Evolutionary conservation across 495 filamentous ascomycete species (phyloP).

Genomic region (Penicillium lagena): DNA sequence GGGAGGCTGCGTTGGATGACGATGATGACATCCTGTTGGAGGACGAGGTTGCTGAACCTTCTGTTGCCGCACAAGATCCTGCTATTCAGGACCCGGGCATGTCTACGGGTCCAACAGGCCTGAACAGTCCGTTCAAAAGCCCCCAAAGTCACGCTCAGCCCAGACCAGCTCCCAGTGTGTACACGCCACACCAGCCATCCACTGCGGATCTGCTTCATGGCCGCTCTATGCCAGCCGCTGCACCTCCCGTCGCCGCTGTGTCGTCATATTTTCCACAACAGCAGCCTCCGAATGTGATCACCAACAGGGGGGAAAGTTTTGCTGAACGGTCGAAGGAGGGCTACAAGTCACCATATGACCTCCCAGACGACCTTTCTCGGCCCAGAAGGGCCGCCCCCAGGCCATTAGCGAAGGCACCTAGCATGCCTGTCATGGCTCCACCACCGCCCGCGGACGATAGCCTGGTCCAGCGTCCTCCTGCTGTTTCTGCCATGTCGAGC

Average conservation of each 20-base stretch:
- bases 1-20: slow-evolving; percentile 78
- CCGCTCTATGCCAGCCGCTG: slow-evolving; percentile 16
- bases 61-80: slow-evolving; percentile 8
- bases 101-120: slow-evolving; percentile 1
- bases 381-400: slow-evolving; percentile 50
- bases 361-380: slow-evolving; percentile 79
- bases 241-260: slow-evolving; percentile 23
- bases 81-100: no score
- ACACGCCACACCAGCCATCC: slow-evolving; percentile 41
- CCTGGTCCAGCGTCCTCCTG: slow-evolving; percentile 28
- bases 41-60: slow-evolving; percentile 38
- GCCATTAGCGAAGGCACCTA: no score
- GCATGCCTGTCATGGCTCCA: slow-evolving; percentile 19
- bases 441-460: slow-evolving; percentile 55
- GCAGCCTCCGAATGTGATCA: slow-evolving; percentile 21
- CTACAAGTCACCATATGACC: slow-evolving; percentile 89
- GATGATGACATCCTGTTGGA: slow-evolving; percentile 73
- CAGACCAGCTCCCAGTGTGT: slow-evolving; percentile 15
- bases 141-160: slow-evolving; percentile 16
- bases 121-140: slow-evolving; percentile 30
- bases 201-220: slow-evolving; percentile 32
- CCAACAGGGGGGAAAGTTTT: slow-evolving; percentile 63
- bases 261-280: slow-evolving; percentile 37
- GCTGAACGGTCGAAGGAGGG: slow-evolving; percentile 82
- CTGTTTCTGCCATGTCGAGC: slow-evolving; percentile 17